These are phyloP conservation scores for Clarireedia sp. DNA, from an alignment of 2,329 filamentous ascomycete genomes.

Conservation along the genomic window DNA sequence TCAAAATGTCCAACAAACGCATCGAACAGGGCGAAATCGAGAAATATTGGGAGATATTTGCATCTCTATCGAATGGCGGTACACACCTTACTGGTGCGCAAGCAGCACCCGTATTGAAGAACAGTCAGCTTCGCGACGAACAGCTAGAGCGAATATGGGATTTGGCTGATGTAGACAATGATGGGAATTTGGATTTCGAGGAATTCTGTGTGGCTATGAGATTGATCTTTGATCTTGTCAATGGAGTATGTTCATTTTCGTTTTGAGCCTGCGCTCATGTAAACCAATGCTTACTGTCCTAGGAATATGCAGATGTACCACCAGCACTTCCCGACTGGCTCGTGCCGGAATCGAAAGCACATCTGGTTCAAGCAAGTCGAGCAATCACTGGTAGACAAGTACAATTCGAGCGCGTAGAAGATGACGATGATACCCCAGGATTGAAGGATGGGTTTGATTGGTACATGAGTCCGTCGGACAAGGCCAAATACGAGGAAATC, in stretches of 20 bases:
- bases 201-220: slow-evolving; percentile 99
- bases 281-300: slow-evolving; percentile 5
- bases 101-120: slow-evolving; percentile 64
- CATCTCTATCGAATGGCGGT: slow-evolving; percentile 55
- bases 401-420: slow-evolving; percentile 77
- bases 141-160: slow-evolving; percentile 99
- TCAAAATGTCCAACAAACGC: slow-evolving; percentile 36
- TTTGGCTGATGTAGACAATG: slow-evolving; percentile 91
- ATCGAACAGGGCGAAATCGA: slow-evolving; percentile 70
- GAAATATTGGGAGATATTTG: slow-evolving; percentile 75
- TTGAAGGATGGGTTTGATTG: slow-evolving; percentile 97
- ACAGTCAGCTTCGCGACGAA: slow-evolving; percentile 62
- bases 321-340: slow-evolving; percentile 85
- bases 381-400: slow-evolving; percentile 73
- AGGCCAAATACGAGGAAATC: slow-evolving; percentile 93
- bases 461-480: slow-evolving; percentile 95
- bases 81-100: slow-evolving; percentile 60
- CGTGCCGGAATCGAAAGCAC: slow-evolving; percentile 87
- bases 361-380: slow-evolving; percentile 75
- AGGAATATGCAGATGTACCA: slow-evolving; percentile 92
- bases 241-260: slow-evolving; percentile 56
- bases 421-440: slow-evolving; percentile 73
- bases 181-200: slow-evolving; percentile 97
- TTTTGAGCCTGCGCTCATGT: no score
- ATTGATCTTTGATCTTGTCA: slow-evolving; percentile 93